Percentiles rank a stretch among this genome's conserved stretches.
Evolutionary conservation across 352 stramenopile genomes (phyloP).

Genomic region (Globisporangium yorkense): DNA sequence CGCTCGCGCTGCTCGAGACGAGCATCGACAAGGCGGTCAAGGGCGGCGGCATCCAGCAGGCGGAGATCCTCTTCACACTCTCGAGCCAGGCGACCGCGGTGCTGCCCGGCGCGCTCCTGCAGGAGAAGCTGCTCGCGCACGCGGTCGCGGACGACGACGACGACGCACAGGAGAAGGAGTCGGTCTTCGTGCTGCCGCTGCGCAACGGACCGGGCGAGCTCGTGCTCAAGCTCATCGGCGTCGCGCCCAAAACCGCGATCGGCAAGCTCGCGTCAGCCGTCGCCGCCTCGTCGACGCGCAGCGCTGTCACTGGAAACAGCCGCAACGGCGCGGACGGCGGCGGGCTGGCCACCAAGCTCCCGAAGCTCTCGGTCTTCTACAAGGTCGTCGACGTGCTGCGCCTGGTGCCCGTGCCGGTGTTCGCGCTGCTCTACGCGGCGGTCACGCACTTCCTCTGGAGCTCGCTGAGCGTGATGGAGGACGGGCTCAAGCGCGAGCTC

Average conservation of each 20-base stretch:
- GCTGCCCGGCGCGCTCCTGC: slow-evolving; percentile 37
- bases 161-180: slow-evolving; percentile 30
- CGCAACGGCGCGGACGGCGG: neutral
- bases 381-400: slow-evolving; percentile 33
- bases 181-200: slow-evolving; percentile 54
- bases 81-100: slow-evolving; percentile 50
- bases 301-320: neutral
- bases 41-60: slow-evolving; percentile 16
- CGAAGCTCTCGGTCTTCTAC: slow-evolving; percentile 27
- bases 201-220: slow-evolving; percentile 51
- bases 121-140: slow-evolving; percentile 57
- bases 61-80: slow-evolving; percentile 68
- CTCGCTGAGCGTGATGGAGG: slow-evolving; percentile 27
- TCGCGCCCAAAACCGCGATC: slow-evolving; percentile 38
- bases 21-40: slow-evolving; percentile 23
- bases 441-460: slow-evolving; percentile 59
- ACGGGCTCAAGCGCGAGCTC: slow-evolving; percentile 44
- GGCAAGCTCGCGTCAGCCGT: slow-evolving; percentile 25
- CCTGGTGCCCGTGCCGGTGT: slow-evolving; percentile 50
- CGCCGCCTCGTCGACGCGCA: slow-evolving; percentile 8
- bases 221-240: slow-evolving; percentile 49
- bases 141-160: slow-evolving; percentile 14
- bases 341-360: neutral
- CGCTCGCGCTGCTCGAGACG: slow-evolving; percentile 47
- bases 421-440: slow-evolving; percentile 67